These are phyloP conservation scores for Pochonia chlamydosporia DNA, from an alignment of 2,329 filamentous ascomycete genomes.

Conservation along the genomic window DNA sequence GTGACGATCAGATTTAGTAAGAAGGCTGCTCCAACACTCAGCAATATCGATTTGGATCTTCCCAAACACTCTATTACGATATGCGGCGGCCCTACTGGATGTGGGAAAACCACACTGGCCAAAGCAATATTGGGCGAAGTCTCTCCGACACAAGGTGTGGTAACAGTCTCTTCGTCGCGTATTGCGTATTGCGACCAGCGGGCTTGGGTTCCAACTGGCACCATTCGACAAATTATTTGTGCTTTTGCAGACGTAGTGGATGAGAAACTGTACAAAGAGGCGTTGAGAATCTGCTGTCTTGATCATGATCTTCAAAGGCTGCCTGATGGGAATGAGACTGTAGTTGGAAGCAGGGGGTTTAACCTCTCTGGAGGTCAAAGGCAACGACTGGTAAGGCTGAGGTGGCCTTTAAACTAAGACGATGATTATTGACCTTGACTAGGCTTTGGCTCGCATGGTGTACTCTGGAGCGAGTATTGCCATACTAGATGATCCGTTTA, in stretches of 20 bases:
- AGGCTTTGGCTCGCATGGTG: neutral
- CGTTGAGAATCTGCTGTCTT: conserved; percentile 14
- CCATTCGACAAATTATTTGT: conserved; percentile 14
- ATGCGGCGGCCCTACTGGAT: conserved; percentile 18
- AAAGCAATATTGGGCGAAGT: conserved; percentile 16
- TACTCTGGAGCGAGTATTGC: neutral
- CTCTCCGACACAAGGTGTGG: neutral
- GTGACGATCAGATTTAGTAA: neutral
- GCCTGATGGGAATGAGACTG: conserved; percentile 13
- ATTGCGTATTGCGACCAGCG: conserved; percentile 15
- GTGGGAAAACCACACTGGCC: conserved; percentile 21
- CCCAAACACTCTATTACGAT: conserved; percentile 17
- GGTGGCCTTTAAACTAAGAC: neutral
- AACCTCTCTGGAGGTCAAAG: conserved; percentile 17
- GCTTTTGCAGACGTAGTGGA: conserved; percentile 9
- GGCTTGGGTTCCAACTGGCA: conserved; percentile 14
- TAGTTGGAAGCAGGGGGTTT: conserved; percentile 14
- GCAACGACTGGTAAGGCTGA: conserved; percentile 15
- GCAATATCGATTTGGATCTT: neutral
- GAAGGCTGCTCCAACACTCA: conserved; percentile 5
- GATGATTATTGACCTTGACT: neutral
- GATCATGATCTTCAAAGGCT: conserved; percentile 16
- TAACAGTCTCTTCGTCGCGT: conserved; percentile 3
- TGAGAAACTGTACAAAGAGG: conserved; percentile 12
- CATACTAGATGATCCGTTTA: neutral